These are phyloP conservation scores for Plasmodium vivax DNA, from an alignment of 169 alveolate genomes.

Conservation along the genomic window DNA sequence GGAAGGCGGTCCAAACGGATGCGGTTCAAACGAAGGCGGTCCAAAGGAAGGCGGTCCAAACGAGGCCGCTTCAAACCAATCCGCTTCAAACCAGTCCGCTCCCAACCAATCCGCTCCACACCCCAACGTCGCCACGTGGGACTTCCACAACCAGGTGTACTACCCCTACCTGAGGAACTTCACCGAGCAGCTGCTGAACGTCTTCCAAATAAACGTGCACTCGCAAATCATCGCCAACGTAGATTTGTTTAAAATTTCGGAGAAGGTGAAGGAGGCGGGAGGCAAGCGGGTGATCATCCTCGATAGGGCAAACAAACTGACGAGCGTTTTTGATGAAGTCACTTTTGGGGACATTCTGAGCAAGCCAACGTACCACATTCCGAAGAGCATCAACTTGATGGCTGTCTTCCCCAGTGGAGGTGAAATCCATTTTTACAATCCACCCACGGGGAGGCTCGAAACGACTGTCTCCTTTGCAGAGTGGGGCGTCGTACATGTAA, in stretches of 20 bases:
- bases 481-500: conserved; percentile 61
- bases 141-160: conserved; percentile 52
- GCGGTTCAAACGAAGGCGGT: no score
- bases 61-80: no score
- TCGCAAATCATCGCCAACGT: conserved; percentile 21
- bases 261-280: background rate
- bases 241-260: conserved; percentile 57
- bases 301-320: conserved; percentile 40
- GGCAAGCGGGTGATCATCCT: conserved; percentile 14
- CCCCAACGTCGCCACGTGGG: conserved; percentile 41
- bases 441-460: conserved; percentile 20
- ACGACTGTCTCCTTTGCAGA: conserved; percentile 72
- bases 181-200: conserved; percentile 22
- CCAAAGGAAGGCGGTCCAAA: no score
- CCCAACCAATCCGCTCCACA: no score
- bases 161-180: conserved; percentile 67
- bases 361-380: conserved; percentile 59
- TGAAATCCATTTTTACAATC: conserved; percentile 42
- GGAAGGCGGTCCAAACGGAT: no score
- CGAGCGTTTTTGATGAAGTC: conserved; percentile 50
- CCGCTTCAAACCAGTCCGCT: no score
- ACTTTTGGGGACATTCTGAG: conserved; percentile 23
- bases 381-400: conserved; percentile 50
- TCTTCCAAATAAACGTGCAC: conserved; percentile 61
- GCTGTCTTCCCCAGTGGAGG: conserved; percentile 37